phyloP scores from a whole-genome alignment of 2,329 filamentous ascomycete species.

The Cordyceps fumosorosea region DNA sequence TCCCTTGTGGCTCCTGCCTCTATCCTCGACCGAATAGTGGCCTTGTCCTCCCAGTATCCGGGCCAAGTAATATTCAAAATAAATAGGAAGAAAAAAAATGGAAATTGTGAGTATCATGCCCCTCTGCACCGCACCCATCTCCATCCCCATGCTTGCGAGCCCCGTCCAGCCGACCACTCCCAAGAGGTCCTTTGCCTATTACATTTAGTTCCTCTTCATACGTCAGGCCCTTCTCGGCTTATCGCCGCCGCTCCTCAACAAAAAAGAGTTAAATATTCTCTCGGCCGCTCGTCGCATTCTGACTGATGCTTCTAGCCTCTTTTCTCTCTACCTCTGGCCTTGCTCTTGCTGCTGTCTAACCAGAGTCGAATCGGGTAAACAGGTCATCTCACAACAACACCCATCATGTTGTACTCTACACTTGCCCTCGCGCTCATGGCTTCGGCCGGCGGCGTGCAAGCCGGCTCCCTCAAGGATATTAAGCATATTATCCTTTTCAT shows the following conservation, averaged over 20 bases:
- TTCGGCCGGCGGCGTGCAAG: slow-evolving; percentile 19
- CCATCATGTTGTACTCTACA: slow-evolving; percentile 10
- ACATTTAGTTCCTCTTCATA: slow-evolving; percentile 5
- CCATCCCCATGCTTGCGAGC: not conserved
- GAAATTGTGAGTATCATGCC: not conserved
- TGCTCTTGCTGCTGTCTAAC: not conserved
- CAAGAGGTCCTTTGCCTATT: not conserved
- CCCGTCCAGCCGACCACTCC: not conserved
- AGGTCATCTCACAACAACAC: not conserved
- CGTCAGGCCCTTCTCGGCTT: slow-evolving; percentile 4
- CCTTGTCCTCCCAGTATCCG: not conserved
- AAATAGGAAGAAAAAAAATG: not conserved
- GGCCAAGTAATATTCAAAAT: not conserved
- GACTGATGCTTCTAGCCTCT: not conserved
- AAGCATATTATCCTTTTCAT: slow-evolving; percentile 54
- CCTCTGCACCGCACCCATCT: not conserved
- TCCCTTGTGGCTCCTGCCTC: not conserved
- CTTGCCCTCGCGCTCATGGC: slow-evolving; percentile 14
- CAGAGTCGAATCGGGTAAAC: not conserved
- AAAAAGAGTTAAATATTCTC: slow-evolving; percentile 8
- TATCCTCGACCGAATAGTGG: not conserved
- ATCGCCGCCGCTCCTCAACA: slow-evolving; percentile 3
- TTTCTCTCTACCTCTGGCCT: not conserved
- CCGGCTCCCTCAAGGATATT: slow-evolving; percentile 40
- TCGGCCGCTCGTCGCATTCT: not conserved